Evolutionary conservation across 2,329 filamentous ascomycete species (phyloP), one percentile per base, ranked within the genome.

Genomic region (Metarhizium robertsii): DNA sequence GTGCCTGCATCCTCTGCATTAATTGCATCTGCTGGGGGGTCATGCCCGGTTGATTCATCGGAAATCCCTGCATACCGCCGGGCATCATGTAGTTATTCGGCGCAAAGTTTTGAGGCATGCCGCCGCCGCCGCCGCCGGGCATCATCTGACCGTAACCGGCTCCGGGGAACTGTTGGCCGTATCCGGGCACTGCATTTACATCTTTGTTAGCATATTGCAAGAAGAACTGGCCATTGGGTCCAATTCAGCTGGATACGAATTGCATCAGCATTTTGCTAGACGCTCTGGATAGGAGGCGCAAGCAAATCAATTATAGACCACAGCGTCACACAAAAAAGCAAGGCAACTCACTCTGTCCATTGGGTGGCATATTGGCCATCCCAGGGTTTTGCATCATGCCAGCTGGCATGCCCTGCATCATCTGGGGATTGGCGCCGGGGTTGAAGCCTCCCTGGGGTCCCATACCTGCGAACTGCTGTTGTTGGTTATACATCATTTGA

Each of bases 321-420:
- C 38, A 11, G 4, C 5, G 14, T n/a, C 36, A 30, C 6, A 18
- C 16, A 11, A 25, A 43, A n/a, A 38, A 10, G n/a, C 14, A 34
- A 50, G 20, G 7, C 6, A 59, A 75, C 80, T 77, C 72, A 83
- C 80, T 81, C 67, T 83, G 80, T 53, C 80, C 79, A 73, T 82
- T 83, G 60, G 76, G 70, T 61, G 73, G 72, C 78, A 83, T 82
- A 66, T 79, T 79, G 60, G 75, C 76, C 79, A 83, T 81, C 65
- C 71, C 77, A 62, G 79, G 69, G 66, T 77, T 82, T 71, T 80
- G 81, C 81, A 85, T 84, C 80, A 85, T 84, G 65, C 76, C 79
- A 69, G 73, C 75, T 70, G 77, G 75, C 45, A 75, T 77, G 60
- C 72, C 75, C 52, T 73, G 70, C 74, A 81, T 81, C 78, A 83